Base-by-base conservation (phyloP, 2,329 filamentous ascomycete species). In the Aplosporella prunicola region DNA sequence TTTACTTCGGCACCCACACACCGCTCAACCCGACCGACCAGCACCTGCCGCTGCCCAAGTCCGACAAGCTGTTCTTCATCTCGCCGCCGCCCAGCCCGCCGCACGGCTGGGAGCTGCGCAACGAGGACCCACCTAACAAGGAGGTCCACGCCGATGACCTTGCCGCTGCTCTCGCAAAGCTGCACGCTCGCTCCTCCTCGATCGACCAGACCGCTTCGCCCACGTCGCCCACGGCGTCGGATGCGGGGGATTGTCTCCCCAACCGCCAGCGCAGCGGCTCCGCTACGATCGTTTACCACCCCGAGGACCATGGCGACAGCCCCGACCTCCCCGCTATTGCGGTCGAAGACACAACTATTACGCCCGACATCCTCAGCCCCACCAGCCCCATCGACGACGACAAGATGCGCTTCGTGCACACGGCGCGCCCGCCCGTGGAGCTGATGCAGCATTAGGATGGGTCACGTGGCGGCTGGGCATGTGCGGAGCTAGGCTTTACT, bases 1-100 rank as follows among this genome's bases (percentile, higher is more conserved):
- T 60, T 15, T 60, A 60, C 49, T 61, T 60, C 39, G 58, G 58
- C 20, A 45, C 57, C 25, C 51, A 53, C 43, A 60, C 58, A 13
- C 58, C 58, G 25, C 48, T 60, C 35, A 60, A 60, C 42, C 55
- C 55, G 5, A 51, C 45, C 17, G 57, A 61, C 43, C 57, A 61
- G 44, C 57, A 61, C 42, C 45, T 61, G 20, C 52, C 56, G 11
- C 50, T 60, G 5, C 76, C 76, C 2, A 69, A 77, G 39, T 61
- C 66, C 34, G 67, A 74, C 41, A 78, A 77, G 51, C 60, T 79
- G 29, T 79, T 80, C 66, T 80, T 80, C 57, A 80, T 80, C 57
- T 71, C 65, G 29, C 76, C 76, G 35, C 76, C 76, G 9, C 76
- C 76, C 0, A 70, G 64, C 42, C 76, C 76, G 30, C 76, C 76